Base-by-base conservation (phyloP, 345 rosid genomes). In the Populus pruinosa region DNA sequence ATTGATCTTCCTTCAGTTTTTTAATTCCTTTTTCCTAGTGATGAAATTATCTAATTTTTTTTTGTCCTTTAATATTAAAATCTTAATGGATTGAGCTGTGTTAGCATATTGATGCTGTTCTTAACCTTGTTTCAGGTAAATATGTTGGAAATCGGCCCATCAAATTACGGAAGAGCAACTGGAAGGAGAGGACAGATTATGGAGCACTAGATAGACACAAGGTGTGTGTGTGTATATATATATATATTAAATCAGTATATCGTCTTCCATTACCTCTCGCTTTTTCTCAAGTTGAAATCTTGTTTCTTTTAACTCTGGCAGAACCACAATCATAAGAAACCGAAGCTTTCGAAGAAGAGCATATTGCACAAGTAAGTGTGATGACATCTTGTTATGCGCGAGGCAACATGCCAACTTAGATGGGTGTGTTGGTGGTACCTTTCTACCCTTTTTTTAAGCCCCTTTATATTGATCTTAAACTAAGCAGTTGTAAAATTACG, bases 61-160 rank as follows among this genome's bases (percentile, higher is more conserved):
- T 6, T 20, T 8, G 0, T 53, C 8, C n/a, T 7, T 18, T 20
- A 7, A 18, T 47, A 2, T 14, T 12, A 16, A 47, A 14, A 13
- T 14, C 4, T 0, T 14, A 9, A 7, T 20, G 21, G 4, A 18
- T 53, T 6, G 21, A 53, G n/a, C 59, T 53, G 59, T 53, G 21
- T 53, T 20, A 53, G 59, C 7, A 20, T 53, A 23, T 20, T 53
- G 5, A 53, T 75, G 33, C 31, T 21, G 56, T 39, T 3, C 16
- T 72, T 70, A 56, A 66, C 62, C 43, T 76, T 67, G 68, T 70
- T 76, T 78, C 88, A 96, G 99, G 99, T 59, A 96, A 96, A 80
- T 96, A 96, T 81, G 99, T 96, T 17, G 99, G 99, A 68, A 96
- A 96, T 79, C 86, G 99, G 53, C 99, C 98, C 1, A 93, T 96